Base-by-base conservation (phyloP, 306 rosid species). In the Lagenaria siceraria region DNA sequence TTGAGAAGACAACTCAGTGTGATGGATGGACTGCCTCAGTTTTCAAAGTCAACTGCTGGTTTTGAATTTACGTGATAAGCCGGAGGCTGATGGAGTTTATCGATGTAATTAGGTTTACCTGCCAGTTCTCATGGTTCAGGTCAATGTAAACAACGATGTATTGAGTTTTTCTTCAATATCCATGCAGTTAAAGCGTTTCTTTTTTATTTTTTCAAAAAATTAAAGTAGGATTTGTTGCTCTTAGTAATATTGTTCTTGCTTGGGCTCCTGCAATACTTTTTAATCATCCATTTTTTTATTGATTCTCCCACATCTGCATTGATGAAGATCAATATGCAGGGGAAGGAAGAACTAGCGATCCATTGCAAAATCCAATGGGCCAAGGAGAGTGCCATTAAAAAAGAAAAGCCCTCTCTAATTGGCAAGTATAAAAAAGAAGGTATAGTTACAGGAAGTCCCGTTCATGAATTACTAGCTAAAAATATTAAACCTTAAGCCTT, bases 1-100 rank as follows among this genome's bases (percentile, higher is more conserved):
- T 87, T 92, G 88, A 87, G 86, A 86, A 86, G 96, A 82, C 97
- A 92, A 85, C 78, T 95, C 74, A 92, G 87, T 78, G 78, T 85
- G 88, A 78, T 90, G 91, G 98, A 92, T 27, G 97, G 97, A 75
- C 74, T 73, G 59, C 97, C 95, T 77, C 95, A 84, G 81, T 84
- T 85, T 80, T 66, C 96, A 29, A 95, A 90, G 87, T 85, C 90
- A 24, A 82, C 90, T 25, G 76, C 97, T 70, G 91, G 91, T 53
- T 95, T 84, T 77, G 97, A 90, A 40, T 87, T 46, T 51, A 61
- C 38, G 12, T 62, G 49, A 48, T 62, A 35, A 60, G 38, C 52
- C 42, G 49, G 43, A 42, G 70, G 29, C 61, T 52, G 29, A 73
- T 73, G 18, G 58, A 73, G 61, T 73, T 51, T 10, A 51, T 72